Percentiles rank a stretch among this genome's conserved stretches.
These are phyloP conservation scores for Trichoderma semiorbis DNA, from an alignment of 2,329 filamentous ascomycete genomes.

Conservation along the genomic window DNA sequence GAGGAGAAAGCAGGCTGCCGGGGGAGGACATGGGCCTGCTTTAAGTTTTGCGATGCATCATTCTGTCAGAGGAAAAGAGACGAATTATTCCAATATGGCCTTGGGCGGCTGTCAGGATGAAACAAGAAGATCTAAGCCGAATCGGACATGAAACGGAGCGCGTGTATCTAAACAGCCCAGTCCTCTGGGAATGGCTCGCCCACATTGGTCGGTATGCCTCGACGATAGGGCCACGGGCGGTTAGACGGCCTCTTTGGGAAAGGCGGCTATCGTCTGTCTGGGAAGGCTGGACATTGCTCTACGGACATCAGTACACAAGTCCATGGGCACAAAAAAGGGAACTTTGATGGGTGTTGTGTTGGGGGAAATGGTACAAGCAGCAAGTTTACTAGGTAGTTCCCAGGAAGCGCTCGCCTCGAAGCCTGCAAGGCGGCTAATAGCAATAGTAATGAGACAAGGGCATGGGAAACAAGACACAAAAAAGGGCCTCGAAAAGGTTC, in stretches of 20 bases:
- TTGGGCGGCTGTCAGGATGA: conserved; percentile 30
- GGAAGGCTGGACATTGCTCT: conserved; percentile 6
- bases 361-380: not conserved
- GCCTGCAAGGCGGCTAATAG: conserved; percentile 7
- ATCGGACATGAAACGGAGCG: conserved; percentile 49
- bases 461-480: not conserved
- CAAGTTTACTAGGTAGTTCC: not conserved
- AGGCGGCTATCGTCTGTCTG: conserved; percentile 16
- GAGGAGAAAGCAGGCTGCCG: conserved; percentile 25
- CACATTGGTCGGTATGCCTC: conserved; percentile 51
- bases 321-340: not conserved
- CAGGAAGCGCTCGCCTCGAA: conserved; percentile 8
- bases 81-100: conserved; percentile 30
- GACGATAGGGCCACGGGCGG: conserved; percentile 24
- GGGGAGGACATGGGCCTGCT: conserved; percentile 30
- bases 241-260: conserved; percentile 16
- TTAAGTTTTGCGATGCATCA: conserved; percentile 30
- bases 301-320: not conserved
- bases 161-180: conserved; percentile 48
- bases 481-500: not conserved
- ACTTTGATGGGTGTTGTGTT: not conserved
- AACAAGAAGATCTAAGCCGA: conserved; percentile 26
- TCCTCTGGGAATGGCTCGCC: conserved; percentile 38
- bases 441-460: not conserved
- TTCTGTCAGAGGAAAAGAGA: conserved; percentile 20